Base-by-base conservation (phyloP, 2,329 filamentous ascomycete species). In the Fusarium virguliforme region DNA sequence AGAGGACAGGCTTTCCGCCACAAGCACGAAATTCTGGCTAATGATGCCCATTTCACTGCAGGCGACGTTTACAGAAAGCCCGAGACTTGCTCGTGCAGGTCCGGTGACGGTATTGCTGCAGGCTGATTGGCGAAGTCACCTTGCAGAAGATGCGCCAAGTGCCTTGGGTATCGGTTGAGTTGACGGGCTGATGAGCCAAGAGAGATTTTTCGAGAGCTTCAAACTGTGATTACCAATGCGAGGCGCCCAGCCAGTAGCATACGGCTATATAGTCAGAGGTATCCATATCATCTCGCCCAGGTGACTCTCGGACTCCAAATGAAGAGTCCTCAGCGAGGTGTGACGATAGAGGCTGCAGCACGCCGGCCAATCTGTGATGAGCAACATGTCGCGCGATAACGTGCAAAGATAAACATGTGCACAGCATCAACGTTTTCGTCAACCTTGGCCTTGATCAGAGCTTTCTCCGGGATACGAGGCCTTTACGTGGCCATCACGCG, bases 401-500 rank as follows among this genome's bases (percentile, higher is more conserved):
- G 38, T 34, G 18, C 24, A 43, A 0, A 48, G 15, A 30, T 30
- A n/a, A 34, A 9, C 12, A n/a, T 5, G 37, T 12, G 4, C 38
- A 57, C 38, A 5, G 4, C 38, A n/a, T 46, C 2, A 26, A 12
- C 12, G 26, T 30, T 57, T n/a, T 43, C n/a, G 13, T 15, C 51
- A n/a, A 4, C 40, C 35, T 10, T 4, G 15, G n/a, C 4, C 9
- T 7, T 24, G 3, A 15, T 30, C 10, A 30, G 8, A 13, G 18
- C 8, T 24, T 24, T n/a, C 37, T 30, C 24, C 53, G 37, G 8
- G 18, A 57, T 57, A 57, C 55, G 55, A 57, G 38, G 38, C 38
- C 18, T 48, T 15, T 13, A 12, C 15, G 15, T 48, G 26, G 43
- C 32, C 32, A 18, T 18, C 18, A 18, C 18, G 18, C 18, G 18